Percentiles rank a stretch among this genome's conserved stretches.
Conservation (phyloP, 2,329 filamentous ascomycete species). For the Epichloe coenophiala region DNA sequence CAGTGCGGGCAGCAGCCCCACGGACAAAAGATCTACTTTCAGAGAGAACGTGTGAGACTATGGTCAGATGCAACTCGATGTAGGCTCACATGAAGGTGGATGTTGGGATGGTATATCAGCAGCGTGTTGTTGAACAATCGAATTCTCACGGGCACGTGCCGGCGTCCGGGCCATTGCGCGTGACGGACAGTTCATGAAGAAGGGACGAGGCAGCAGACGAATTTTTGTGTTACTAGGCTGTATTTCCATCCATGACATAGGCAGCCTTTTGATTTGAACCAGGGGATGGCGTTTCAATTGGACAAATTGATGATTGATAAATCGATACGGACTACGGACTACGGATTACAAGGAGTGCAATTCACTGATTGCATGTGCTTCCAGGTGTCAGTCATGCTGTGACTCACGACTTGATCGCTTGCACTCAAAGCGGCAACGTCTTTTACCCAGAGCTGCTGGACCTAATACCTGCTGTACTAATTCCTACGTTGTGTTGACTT, state of each 20-base stretch:
- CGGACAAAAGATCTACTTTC: slow-evolving; percentile 57
- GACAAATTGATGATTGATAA: not conserved
- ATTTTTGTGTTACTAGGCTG: too few species aligned
- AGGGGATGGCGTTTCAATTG: not conserved
- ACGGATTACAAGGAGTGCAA: too few species aligned
- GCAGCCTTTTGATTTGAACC: not conserved
- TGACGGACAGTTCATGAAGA: too few species aligned
- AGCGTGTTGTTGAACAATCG: not conserved
- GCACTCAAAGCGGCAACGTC: too few species aligned
- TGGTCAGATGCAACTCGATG: not conserved
- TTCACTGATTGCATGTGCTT: too few species aligned
- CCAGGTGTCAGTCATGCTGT: too few species aligned
- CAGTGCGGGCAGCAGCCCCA: slow-evolving; percentile 38
- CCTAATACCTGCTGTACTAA: too few species aligned
- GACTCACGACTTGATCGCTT: too few species aligned
- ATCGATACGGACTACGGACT: too few species aligned
- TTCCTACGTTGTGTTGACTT: not conserved
- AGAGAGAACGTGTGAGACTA: slow-evolving; percentile 47
- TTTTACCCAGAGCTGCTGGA: too few species aligned
- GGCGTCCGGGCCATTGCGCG: too few species aligned
- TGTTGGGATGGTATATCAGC: not conserved
- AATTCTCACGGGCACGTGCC: not conserved
- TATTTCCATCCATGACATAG: not conserved
- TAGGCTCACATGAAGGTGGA: not conserved
- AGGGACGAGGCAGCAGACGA: too few species aligned